These are phyloP conservation scores for Spatholobus suberectus DNA, from an alignment of 306 rosid species.

Conservation along the genomic window DNA sequence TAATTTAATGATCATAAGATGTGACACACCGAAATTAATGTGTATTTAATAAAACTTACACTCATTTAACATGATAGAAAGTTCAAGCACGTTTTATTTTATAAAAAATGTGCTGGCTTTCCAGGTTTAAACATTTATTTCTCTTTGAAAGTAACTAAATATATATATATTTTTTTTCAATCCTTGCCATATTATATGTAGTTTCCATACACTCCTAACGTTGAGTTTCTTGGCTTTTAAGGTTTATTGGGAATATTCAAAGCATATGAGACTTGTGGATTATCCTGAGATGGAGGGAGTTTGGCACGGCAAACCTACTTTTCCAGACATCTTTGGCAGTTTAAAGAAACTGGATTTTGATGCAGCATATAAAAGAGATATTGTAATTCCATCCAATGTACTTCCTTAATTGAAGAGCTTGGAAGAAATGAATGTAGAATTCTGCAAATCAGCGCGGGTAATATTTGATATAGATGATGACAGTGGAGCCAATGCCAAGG, in stretches of 20 bases:
- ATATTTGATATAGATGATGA: neutral
- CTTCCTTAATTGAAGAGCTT: slow-evolving; percentile 1
- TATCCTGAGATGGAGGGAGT: neutral
- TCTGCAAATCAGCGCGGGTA: neutral
- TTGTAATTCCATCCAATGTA: neutral
- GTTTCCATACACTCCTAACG: neutral
- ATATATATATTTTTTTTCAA: no score
- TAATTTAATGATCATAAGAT: no score
- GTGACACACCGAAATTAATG: no score
- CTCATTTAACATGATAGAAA: no score
- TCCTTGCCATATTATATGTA: neutral
- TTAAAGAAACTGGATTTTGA: neutral
- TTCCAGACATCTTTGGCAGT: neutral
- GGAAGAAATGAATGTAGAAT: neutral
- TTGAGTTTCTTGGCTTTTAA: neutral
- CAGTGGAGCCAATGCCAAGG: neutral
- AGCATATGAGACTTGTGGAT: neutral
- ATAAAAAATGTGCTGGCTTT: no score
- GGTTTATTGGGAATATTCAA: neutral
- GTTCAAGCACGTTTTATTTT: no score
- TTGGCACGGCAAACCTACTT: neutral
- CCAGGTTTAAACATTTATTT: no score
- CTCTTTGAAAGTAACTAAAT: no score
- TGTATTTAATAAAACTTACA: no score
- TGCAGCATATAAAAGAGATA: neutral